Base-by-base conservation (phyloP, 129 eudicot species). In the Flaveria brownii region DNA sequence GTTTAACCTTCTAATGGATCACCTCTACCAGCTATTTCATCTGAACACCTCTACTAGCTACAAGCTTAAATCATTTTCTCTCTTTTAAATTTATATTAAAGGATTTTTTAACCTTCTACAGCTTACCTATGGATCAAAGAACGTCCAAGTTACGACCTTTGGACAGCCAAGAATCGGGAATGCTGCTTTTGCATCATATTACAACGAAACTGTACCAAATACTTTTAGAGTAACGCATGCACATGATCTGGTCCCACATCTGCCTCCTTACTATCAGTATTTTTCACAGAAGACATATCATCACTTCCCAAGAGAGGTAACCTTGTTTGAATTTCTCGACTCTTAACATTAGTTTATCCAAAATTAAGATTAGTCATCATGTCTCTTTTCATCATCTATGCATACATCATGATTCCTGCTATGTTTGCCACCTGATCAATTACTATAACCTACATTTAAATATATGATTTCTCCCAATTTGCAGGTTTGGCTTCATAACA, bases 121-220 rank as follows among this genome's bases (percentile, higher is more conserved):
- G 99, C 87, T 89, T 76, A 85, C 82, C 30, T 80, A 83, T 79
- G 88, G 89, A 79, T 66, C 82, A 22, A 68, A 83, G 77, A 78
- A 91, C 68, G 89, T 95, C 50, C 87, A 81, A 50, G 96, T 95
- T 68, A 84, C 83, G 83, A 95, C 99, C 47, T 91, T 89, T 89
- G 99, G 99, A 45, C 96, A 89, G 73, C 99, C 99, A 73, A 84
- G 99, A 68, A 91, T 95, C 60, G 99, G 99, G 50, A 95, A 95
- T 80, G 88, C 97, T 70, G 94, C 81, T 72, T 95, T 95, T 82
- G 90, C 87, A 64, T 83, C 97, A 46, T 95, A 89, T 86, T 95
- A 82, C 68, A 81, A 80, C 72, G 50, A 85, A 82, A 4, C 72
- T 42, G 94, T 95, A 78, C 99, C 99, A 22, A 84, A 91, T 80